Evolutionary conservation across 768 basidiomycete genomes (phyloP).

Genomic region (Amanita jacksonii): DNA sequence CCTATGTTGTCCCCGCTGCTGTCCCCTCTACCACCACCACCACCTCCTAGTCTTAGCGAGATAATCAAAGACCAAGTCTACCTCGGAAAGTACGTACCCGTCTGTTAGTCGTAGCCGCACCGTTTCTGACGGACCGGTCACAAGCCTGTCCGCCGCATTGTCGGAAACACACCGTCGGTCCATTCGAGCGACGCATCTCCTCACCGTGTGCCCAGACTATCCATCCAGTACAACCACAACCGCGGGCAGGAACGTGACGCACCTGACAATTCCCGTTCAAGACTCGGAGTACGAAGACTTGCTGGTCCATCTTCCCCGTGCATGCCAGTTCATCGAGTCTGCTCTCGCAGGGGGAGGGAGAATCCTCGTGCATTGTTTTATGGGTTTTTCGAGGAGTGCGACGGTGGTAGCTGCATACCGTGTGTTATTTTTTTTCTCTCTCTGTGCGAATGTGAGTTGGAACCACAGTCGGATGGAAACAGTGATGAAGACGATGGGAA

Average conservation of each 20-base stretch:
- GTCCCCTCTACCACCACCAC: not conserved
- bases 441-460: not conserved
- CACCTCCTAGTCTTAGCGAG: not conserved
- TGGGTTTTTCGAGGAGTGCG: conserved; percentile 64
- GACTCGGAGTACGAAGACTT: conserved; percentile 44
- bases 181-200: conserved; percentile 39
- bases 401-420: conserved; percentile 49
- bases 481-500: conserved; percentile 34
- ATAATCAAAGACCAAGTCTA: not conserved
- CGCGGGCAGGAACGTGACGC: no score
- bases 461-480: not conserved
- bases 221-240: conserved; percentile 29
- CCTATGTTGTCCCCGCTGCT: not conserved
- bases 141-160: conserved; percentile 28
- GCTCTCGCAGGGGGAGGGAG: conserved; percentile 43
- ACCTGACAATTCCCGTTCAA: conserved; percentile 30
- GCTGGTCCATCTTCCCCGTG: conserved; percentile 51
- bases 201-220: conserved; percentile 52
- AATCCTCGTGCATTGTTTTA: conserved; percentile 64
- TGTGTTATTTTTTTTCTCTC: conserved; percentile 21
- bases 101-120: not conserved
- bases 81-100: conserved; percentile 4
- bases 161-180: conserved; percentile 20
- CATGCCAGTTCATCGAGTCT: conserved; percentile 53
- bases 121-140: no score